A percentile compares a stretch with the other conserved stretches of the same genome.
Conservation (phyloP, 257 asterid genomes). For the Penstemon newberryi region DNA sequence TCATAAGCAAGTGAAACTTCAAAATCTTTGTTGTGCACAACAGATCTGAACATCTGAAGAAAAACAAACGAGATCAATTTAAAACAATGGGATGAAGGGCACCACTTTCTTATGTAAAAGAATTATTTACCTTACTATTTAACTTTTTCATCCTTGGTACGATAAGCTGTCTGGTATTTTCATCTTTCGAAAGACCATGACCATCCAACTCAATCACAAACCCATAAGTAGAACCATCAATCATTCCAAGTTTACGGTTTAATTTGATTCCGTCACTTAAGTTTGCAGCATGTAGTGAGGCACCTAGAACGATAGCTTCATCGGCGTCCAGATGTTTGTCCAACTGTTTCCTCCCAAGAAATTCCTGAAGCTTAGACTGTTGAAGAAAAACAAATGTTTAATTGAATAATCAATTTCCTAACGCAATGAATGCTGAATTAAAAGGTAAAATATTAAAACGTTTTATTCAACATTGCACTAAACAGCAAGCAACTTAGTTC, state of each 20-base stretch:
- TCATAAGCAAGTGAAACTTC: slow-evolving; percentile 91
- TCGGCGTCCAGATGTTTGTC: slow-evolving; percentile 97
- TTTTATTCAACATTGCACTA: neutral
- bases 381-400: slow-evolving; percentile 17
- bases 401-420: neutral
- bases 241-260: slow-evolving; percentile 97
- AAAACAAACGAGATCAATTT: slow-evolving; percentile 20
- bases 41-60: slow-evolving; percentile 87
- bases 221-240: slow-evolving; percentile 94
- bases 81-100: slow-evolving; percentile 18
- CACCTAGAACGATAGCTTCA: slow-evolving; percentile 94
- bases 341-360: slow-evolving; percentile 91
- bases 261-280: slow-evolving; percentile 97
- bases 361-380: slow-evolving; percentile 95
- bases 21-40: slow-evolving; percentile 84
- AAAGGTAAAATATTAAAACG: too few relatives aligned
- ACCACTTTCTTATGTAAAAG: slow-evolving; percentile 20
- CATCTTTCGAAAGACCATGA: slow-evolving; percentile 79
- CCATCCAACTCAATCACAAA: slow-evolving; percentile 77
- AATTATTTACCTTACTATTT: slow-evolving; percentile 76
- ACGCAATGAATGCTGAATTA: too few relatives aligned
- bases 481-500: slow-evolving; percentile 5
- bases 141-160: slow-evolving; percentile 93
- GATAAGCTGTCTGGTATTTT: slow-evolving; percentile 72
- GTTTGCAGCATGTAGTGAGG: slow-evolving; percentile 96